Base-by-base conservation (phyloP, 2,329 filamentous ascomycete genomes). In the Stagonosporopsis tanaceti region DNA sequence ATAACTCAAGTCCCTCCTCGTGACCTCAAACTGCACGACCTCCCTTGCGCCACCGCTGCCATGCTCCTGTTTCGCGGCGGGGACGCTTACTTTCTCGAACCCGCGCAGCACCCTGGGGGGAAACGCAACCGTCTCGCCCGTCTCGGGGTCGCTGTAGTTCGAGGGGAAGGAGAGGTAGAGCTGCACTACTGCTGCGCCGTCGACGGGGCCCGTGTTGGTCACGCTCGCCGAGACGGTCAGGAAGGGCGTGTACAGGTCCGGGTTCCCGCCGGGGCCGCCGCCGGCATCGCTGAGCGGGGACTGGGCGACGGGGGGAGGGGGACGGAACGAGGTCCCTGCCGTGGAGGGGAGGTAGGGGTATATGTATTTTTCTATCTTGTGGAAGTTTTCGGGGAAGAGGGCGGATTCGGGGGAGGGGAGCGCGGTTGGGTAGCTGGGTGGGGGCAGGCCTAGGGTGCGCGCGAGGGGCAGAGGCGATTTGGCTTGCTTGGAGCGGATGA, bases 181-280 rank as follows among this genome's bases (percentile, higher is more conserved):
- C 59, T 88, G 86, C 2, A 85, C 83, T 2, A 87, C 84, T 15
- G 81, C 77, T 14, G 80, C 78, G 32, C 85, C 85, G 3, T 76
- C 71, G 0, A 81, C 67, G 0, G 78, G 76, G n/a, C 89, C 89
- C 0, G 81, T 86, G 72, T 92, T 92, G 42, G 79, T 82, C 3
- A 92, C 74, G 0, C 78, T 80, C 3, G 87, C 76, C 0, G 77
- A 78, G 2, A 85, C 82, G 2, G 77, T 69, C 55, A 84, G 80
- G 57, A 87, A 79, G 0, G 78, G 77, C 41, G 83, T 83, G 80
- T 85, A 91, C 17, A 90, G 80, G 55, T 87, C 84, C 2, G 87
- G 87, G 57, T 91, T 89, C 1, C 88, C 88, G 54, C 87, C 87
- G 57, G 88, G 84, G 7, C 83, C 89, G 37, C 90, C 90, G 34